Base-by-base conservation (phyloP, 2,329 filamentous ascomycete genomes). In the Diaporthe aspalathi region DNA sequence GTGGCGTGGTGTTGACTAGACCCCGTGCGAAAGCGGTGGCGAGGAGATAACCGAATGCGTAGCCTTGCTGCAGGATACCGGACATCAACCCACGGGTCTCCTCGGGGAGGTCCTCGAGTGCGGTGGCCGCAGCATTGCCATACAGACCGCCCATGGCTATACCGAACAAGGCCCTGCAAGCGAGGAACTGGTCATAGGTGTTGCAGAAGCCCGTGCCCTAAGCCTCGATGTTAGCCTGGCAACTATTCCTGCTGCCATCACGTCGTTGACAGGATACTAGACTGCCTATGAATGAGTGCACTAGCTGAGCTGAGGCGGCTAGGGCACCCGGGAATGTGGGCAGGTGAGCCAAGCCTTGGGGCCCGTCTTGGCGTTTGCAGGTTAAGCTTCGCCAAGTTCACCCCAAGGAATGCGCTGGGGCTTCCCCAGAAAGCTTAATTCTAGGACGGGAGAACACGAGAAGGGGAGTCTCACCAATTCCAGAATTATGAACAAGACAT, bases 101-200 rank as follows among this genome's bases (percentile, higher is more conserved):
- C 53, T 84, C 80, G 5, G 92, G 92, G 72, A 91, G 88, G 76
- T 94, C 93, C 77, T 95, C 93, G 12, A 95, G 85, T 0, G 93
- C 92, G 76, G 93, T 95, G 5, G 93, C 92, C 12, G 92, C 92
- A 1, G 92, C 92, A 76, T 94, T 94, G 70, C 93, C 93, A 80
- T 94, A 91, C 1, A 95, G 75, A 74, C 93, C 93, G 49, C 93
- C 93, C 93, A 95, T 95, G 76, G 93, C 93, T 53, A 95, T 81
- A 56, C 93, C 93, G 77, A 95, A 95, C 3, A 95, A 83, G 52
- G 91, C 90, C 50, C 93, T 87, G 14, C 93, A 92, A 14, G 90
- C 92, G 27, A 96, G 84, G 77, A 95, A 95, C 75, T 93, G 88
- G 62, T 84, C 77, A 76, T 93, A 94, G 0, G 90, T 94, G 0